Evolutionary conservation across 2,329 filamentous ascomycete genomes (phyloP).

Genomic region (Colletotrichum viniferum): DNA sequence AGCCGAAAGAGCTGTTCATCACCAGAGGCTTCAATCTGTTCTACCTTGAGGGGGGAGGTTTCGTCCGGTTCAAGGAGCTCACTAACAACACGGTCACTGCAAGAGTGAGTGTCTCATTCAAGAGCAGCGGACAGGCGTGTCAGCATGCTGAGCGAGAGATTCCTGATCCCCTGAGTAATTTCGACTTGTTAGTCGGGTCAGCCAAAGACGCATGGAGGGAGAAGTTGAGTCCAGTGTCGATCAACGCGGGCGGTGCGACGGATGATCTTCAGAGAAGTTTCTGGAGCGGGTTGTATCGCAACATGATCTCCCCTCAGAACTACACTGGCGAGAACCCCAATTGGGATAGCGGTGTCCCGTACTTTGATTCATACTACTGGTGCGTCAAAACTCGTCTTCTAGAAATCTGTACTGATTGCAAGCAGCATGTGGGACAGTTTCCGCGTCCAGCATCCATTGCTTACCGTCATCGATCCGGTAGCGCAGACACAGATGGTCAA

Average conservation of each 20-base stretch:
- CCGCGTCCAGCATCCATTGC: slow-evolving; percentile 64
- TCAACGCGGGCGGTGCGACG: slow-evolving; percentile 54
- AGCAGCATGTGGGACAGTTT: slow-evolving; percentile 67
- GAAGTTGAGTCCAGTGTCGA: slow-evolving; percentile 58
- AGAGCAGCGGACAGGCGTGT: slow-evolving; percentile 66
- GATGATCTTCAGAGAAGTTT: slow-evolving; percentile 59
- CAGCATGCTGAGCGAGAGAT: slow-evolving; percentile 66
- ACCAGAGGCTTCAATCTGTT: slow-evolving; percentile 47
- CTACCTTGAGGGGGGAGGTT: slow-evolving; percentile 54
- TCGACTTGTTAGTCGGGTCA: slow-evolving; percentile 51
- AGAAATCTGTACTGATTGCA: background rate
- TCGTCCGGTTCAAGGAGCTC: slow-evolving; percentile 55
- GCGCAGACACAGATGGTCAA: slow-evolving; percentile 66
- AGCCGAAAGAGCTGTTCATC: slow-evolving; percentile 40
- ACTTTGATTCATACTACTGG: slow-evolving; percentile 61
- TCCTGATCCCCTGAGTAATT: slow-evolving; percentile 40
- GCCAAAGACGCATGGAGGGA: slow-evolving; percentile 60
- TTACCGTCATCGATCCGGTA: slow-evolving; percentile 66
- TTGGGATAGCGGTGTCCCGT: slow-evolving; percentile 66
- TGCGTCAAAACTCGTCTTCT: background rate
- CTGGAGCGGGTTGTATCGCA: slow-evolving; percentile 66
- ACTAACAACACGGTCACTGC: slow-evolving; percentile 55
- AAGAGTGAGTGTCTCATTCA: slow-evolving; percentile 68
- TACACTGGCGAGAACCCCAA: slow-evolving; percentile 69
- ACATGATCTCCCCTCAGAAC: slow-evolving; percentile 68